These are phyloP conservation scores for Bombardia bombarda DNA, from an alignment of 495 filamentous ascomycete species.

Conservation along the genomic window DNA sequence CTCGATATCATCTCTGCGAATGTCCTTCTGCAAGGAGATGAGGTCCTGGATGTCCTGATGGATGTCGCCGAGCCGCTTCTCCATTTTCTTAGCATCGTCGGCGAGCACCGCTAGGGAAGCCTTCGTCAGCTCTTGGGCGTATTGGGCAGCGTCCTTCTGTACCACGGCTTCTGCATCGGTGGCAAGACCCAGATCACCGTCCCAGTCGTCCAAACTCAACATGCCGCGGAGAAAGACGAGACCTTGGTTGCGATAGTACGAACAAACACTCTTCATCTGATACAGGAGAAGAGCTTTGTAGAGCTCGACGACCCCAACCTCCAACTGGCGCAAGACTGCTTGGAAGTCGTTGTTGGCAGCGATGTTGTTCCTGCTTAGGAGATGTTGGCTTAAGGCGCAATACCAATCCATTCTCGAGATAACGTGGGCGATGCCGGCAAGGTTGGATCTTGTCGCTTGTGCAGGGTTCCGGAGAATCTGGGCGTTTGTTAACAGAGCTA, in stretches of 20 bases:
- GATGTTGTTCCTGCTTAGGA: constrained; percentile 15
- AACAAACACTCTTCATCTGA: constrained; percentile 28
- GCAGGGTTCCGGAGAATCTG: constrained; percentile 18
- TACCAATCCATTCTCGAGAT: constrained; percentile 29
- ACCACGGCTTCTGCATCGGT: constrained; percentile 14
- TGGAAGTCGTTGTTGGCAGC: constrained; percentile 3
- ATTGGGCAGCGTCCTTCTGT: constrained; percentile 8
- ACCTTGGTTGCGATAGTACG: constrained; percentile 21
- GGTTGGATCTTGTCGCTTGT: constrained; percentile 20
- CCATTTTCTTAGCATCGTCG: not conserved
- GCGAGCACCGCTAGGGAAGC: constrained; percentile 6
- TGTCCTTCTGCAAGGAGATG: constrained; percentile 3
- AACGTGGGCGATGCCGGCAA: constrained; percentile 21
- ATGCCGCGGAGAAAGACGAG: constrained; percentile 16
- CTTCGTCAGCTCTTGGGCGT: constrained; percentile 4
- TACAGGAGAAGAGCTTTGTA: constrained; percentile 24
- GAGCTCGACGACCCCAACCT: constrained; percentile 14
- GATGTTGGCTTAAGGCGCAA: constrained; percentile 18
- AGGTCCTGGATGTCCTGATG: constrained; percentile 16
- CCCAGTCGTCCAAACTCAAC: constrained; percentile 15
- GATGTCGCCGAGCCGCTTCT: constrained; percentile 1
- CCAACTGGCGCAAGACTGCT: constrained; percentile 7
- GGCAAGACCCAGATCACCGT: constrained; percentile 15
- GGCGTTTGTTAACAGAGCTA: constrained; percentile 3
- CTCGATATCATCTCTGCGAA: constrained; percentile 1